Evolutionary conservation across 106 monocot species (phyloP).

Genomic region (Acorus gramineus): DNA sequence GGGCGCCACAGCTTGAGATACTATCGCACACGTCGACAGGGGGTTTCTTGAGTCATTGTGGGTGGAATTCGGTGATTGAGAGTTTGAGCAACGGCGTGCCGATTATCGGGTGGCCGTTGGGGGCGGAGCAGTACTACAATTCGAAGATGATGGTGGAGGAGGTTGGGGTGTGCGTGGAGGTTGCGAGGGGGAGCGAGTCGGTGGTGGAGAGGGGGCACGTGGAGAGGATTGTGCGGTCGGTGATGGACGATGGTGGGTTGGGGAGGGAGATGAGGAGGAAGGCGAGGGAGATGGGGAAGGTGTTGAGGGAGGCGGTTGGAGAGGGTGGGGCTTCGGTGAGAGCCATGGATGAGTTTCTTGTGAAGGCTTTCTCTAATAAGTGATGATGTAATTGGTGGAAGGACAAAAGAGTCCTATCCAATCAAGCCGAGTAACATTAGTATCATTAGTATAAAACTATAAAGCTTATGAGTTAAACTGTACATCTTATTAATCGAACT

Average conservation of each 20-base stretch:
- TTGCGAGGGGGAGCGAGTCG: not conserved
- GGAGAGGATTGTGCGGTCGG: not conserved
- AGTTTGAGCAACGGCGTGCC: not conserved
- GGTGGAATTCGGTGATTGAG: constrained; percentile 13
- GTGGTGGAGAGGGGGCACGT: not conserved
- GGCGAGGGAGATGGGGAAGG: not conserved
- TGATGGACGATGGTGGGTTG: constrained; percentile 2
- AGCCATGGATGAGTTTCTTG: no score
- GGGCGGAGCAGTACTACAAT: constrained; percentile 1
- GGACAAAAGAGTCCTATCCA: no score
- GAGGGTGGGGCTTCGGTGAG: no score
- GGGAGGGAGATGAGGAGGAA: constrained; percentile 1
- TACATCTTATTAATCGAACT: no score
- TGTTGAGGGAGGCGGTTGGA: not conserved
- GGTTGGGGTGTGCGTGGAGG: constrained; percentile 4
- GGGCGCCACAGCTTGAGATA: not conserved
- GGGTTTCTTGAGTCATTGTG: constrained; percentile 15
- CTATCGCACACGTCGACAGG: not conserved
- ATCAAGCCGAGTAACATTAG: no score
- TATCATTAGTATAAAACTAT: no score
- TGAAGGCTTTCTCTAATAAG: no score
- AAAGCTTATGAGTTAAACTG: no score
- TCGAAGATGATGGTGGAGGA: constrained; percentile 12
- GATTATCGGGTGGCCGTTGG: not conserved
- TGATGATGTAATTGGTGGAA: no score